A percentile compares a stretch with the other conserved stretches of the same genome.
These are phyloP conservation scores for Talaromyces atroroseus DNA, from an alignment of 2,329 filamentous ascomycete genomes.

Conservation along the genomic window DNA sequence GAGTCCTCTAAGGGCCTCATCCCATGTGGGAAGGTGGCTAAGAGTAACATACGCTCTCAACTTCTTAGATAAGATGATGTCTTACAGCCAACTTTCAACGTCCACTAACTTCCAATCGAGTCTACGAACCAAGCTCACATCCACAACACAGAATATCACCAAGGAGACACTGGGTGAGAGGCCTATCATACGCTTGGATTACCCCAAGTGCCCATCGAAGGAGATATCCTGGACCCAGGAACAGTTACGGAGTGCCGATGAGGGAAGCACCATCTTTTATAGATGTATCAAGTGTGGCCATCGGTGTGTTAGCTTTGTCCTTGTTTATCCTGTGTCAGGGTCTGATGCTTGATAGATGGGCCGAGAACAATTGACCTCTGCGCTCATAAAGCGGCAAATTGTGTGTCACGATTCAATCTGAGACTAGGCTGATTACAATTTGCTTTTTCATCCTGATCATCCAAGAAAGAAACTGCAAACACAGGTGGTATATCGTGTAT, in stretches of 20 bases:
- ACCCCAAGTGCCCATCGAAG: conserved; percentile 17
- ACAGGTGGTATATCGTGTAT: neutral
- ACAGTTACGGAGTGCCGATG: conserved; percentile 80
- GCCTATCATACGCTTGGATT: conserved; percentile 15
- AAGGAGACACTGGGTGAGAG: conserved; percentile 7
- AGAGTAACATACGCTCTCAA: conserved; percentile 9
- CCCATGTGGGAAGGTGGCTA: conserved; percentile 16
- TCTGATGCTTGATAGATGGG: neutral
- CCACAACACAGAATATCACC: conserved; percentile 10
- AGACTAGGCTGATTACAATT: neutral
- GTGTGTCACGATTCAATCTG: neutral
- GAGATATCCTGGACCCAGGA: conserved; percentile 18
- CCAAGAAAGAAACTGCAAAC: neutral
- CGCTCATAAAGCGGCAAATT: neutral
- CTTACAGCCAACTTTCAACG: conserved; percentile 10
- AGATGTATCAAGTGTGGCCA: conserved; percentile 48
- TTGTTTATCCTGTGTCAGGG: neutral
- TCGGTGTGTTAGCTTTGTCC: conserved; percentile 8
- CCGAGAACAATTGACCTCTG: neutral
- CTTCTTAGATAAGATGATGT: conserved; percentile 12
- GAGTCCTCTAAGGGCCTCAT: conserved; percentile 10
- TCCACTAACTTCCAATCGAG: conserved; percentile 17
- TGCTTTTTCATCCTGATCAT: too few species aligned
- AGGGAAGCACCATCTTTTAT: conserved; percentile 84
- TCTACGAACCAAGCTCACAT: conserved; percentile 15